Conservation (phyloP, 768 basidiomycete genomes). For the Pisolithus microcarpus region DNA sequence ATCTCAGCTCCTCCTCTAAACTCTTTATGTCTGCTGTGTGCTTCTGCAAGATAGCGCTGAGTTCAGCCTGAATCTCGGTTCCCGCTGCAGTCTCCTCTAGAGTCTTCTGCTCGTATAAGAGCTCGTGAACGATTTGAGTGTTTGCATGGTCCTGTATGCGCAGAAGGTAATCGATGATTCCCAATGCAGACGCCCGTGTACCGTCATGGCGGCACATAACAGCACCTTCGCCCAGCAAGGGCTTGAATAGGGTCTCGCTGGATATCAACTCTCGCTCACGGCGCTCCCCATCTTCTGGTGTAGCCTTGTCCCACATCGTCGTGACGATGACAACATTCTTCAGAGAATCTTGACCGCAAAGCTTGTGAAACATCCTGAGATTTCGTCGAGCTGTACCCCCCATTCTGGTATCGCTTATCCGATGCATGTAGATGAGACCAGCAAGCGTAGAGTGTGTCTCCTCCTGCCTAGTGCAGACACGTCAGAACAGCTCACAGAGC, state of each 20-base stretch:
- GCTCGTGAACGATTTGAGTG: neutral
- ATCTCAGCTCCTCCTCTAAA: neutral
- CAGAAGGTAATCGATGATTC: neutral
- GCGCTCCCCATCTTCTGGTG: constrained; percentile 8
- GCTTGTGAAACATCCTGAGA: constrained; percentile 22
- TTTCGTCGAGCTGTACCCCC: constrained; percentile 23
- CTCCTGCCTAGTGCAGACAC: constrained; percentile 14
- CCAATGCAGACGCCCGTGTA: neutral
- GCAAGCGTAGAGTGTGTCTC: constrained; percentile 15
- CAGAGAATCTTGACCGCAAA: constrained; percentile 21
- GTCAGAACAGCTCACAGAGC: neutral
- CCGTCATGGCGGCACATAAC: neutral
- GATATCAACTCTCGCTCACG: constrained; percentile 24
- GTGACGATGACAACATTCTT: constrained; percentile 28
- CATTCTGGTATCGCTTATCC: constrained; percentile 11
- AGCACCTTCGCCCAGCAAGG: constrained; percentile 23
- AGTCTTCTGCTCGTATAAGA: neutral
- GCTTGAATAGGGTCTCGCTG: neutral
- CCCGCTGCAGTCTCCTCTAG: neutral
- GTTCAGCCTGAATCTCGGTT: neutral
- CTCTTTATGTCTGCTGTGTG: neutral
- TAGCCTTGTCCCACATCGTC: constrained; percentile 29
- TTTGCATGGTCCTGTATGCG: neutral
- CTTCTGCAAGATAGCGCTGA: neutral
- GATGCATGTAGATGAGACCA: constrained; percentile 31